These are phyloP conservation scores for Selaginella tamariscina DNA, from an alignment of 75 land plant genomes.

Conservation along the genomic window DNA sequence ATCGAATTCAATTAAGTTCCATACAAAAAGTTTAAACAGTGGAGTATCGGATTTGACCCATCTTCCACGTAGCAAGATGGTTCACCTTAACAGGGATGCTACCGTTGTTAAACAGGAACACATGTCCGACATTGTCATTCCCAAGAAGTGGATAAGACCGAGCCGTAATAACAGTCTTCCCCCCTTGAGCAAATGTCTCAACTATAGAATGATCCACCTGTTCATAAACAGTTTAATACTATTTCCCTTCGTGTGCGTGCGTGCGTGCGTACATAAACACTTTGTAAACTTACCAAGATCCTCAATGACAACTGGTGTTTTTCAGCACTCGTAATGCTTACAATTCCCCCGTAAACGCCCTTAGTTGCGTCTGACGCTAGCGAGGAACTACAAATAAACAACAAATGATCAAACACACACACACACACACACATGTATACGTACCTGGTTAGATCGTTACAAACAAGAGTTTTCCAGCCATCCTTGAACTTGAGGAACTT, in stretches of 20 bases:
- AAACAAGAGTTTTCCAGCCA: slow-evolving; percentile 18
- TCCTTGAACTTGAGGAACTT: slow-evolving; percentile 23
- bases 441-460: slow-evolving; percentile 32
- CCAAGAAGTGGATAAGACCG: slow-evolving; percentile 43
- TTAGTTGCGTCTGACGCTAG: neutral
- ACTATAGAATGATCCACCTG: slow-evolving; percentile 59
- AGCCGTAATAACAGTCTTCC: slow-evolving; percentile 41
- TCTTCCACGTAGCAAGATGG: slow-evolving; percentile 47
- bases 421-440: too few species aligned
- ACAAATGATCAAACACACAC: too few species aligned
- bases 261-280: too few species aligned
- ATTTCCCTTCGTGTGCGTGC: too few species aligned
- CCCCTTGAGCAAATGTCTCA: slow-evolving; percentile 55
- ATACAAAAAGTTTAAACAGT: neutral
- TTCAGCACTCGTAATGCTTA: neutral
- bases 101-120: slow-evolving; percentile 51
- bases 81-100: slow-evolving; percentile 36
- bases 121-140: slow-evolving; percentile 17
- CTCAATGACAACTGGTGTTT: neutral
- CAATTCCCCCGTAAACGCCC: neutral
- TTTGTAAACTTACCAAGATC: neutral
- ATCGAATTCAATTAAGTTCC: too few species aligned
- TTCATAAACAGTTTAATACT: neutral
- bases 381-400: neutral
- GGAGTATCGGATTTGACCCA: slow-evolving; percentile 15